Evolutionary conservation across 2,329 filamentous ascomycete genomes (phyloP).

Genomic region (Fonsecaea pugnacius): DNA sequence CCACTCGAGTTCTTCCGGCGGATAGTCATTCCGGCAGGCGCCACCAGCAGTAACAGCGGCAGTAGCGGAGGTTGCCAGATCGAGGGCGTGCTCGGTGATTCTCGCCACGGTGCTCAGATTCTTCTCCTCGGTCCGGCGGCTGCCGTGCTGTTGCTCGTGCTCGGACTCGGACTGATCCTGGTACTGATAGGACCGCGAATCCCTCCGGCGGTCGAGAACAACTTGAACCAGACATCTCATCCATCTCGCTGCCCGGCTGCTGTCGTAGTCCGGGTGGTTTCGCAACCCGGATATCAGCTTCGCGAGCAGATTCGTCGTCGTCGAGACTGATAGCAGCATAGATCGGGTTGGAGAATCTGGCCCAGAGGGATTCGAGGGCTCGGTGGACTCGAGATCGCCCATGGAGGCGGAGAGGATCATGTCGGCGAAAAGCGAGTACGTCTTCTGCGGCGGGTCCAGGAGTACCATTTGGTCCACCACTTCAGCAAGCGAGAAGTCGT

Average conservation of each 20-base stretch:
- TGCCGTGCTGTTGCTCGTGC: too few species aligned
- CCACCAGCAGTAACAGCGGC: constrained; percentile 33
- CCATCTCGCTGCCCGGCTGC: constrained; percentile 71
- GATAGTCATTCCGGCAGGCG: constrained; percentile 47
- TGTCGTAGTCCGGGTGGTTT: constrained; percentile 60
- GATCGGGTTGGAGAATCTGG: neutral
- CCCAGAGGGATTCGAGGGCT: too few species aligned
- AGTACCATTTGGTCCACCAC: constrained; percentile 52
- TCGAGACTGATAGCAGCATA: constrained; percentile 36
- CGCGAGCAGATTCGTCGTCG: constrained; percentile 41
- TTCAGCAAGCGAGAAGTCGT: constrained; percentile 62
- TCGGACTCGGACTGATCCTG: too few species aligned
- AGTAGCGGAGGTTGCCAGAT: constrained; percentile 37
- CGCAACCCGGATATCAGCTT: constrained; percentile 73
- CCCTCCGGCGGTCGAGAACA: constrained; percentile 59
- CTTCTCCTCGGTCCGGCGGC: constrained; percentile 24
- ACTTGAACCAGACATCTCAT: constrained; percentile 76
- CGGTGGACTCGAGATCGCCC: too few species aligned
- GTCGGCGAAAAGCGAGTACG: constrained; percentile 69
- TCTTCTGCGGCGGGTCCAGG: constrained; percentile 44
- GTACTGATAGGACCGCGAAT: neutral
- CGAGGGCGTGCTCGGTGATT: constrained; percentile 44
- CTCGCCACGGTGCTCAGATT: constrained; percentile 40
- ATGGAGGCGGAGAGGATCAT: constrained; percentile 54
- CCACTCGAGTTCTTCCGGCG: constrained; percentile 61